Percentiles rank a stretch among this genome's conserved stretches.
These are phyloP conservation scores for Hypomontagnella submonticulosa DNA, from an alignment of 495 filamentous ascomycete species.

Conservation along the genomic window DNA sequence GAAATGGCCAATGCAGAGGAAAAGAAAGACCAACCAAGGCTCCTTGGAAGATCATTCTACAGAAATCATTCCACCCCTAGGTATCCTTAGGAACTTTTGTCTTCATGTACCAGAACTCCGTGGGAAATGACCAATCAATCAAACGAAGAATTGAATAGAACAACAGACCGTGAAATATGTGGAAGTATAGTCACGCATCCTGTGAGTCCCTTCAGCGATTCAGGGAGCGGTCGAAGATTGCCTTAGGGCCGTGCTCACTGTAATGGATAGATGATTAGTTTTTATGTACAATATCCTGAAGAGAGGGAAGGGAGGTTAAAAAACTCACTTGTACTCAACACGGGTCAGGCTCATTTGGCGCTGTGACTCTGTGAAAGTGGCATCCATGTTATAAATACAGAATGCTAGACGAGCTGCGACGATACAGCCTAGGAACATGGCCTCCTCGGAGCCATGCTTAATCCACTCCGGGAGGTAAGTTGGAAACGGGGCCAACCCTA, in stretches of 20 bases:
- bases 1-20: too few relatives aligned
- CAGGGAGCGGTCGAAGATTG: slow-evolving; percentile 56
- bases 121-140: not conserved
- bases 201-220: slow-evolving; percentile 29
- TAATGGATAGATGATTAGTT: slow-evolving; percentile 30
- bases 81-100: slow-evolving; percentile 26
- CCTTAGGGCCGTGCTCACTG: slow-evolving; percentile 58
- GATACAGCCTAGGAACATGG: slow-evolving; percentile 83
- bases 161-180: not conserved
- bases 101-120: slow-evolving; percentile 31
- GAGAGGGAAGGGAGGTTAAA: not conserved
- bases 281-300: not conserved
- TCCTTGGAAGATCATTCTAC: too few relatives aligned
- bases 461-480: slow-evolving; percentile 96
- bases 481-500: slow-evolving; percentile 80
- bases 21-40: not conserved
- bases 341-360: slow-evolving; percentile 57
- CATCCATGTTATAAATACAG: slow-evolving; percentile 61
- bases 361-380: slow-evolving; percentile 52
- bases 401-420: slow-evolving; percentile 81
- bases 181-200: not conserved
- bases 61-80: not conserved
- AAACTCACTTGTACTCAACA: slow-evolving; percentile 62
- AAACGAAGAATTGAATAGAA: slow-evolving; percentile 4
- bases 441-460: slow-evolving; percentile 81